A percentile compares a stretch with the other conserved stretches of the same genome.
These are phyloP conservation scores for Vigna trinervia DNA, from an alignment of 306 rosid species.

Conservation along the genomic window DNA sequence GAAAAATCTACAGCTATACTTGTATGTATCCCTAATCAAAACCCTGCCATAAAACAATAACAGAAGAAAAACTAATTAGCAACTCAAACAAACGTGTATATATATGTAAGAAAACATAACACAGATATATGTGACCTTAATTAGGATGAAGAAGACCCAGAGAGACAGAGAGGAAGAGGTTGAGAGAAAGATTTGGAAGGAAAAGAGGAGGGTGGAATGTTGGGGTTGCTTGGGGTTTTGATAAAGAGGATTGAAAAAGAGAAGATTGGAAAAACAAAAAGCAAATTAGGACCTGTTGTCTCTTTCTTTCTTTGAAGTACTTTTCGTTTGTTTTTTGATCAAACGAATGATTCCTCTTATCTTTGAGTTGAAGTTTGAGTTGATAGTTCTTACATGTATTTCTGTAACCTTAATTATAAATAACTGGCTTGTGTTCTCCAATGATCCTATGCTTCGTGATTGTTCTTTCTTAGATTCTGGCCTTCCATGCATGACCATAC, in stretches of 20 bases:
- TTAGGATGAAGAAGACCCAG: constrained; percentile 38
- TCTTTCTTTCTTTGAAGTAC: constrained; percentile 42
- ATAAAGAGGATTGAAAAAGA: constrained; percentile 76
- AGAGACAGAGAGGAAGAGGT: not conserved
- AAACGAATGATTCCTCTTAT: constrained; percentile 54
- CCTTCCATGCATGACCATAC: constrained; percentile 51
- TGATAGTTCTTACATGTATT: not conserved
- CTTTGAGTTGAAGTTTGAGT: constrained; percentile 59
- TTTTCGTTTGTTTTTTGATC: constrained; percentile 64
- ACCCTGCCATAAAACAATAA: constrained; percentile 29
- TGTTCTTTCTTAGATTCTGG: constrained; percentile 72
- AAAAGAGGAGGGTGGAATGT: constrained; percentile 52
- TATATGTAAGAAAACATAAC: not conserved
- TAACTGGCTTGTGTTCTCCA: constrained; percentile 16
- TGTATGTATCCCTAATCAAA: constrained; percentile 22
- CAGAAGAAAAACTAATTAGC: constrained; percentile 8
- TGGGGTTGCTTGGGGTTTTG: constrained; percentile 79
- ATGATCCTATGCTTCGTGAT: constrained; percentile 85
- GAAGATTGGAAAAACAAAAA: constrained; percentile 41
- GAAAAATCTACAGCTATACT: constrained; percentile 8
- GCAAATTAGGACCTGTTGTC: constrained; percentile 31
- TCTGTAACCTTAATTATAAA: not conserved
- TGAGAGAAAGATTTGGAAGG: constrained; percentile 36
- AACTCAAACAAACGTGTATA: not conserved
- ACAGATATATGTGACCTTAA: constrained; percentile 30